Evolutionary conservation across 2,329 filamentous ascomycete species (phyloP).

Genomic region (Alternaria metachromatica): DNA sequence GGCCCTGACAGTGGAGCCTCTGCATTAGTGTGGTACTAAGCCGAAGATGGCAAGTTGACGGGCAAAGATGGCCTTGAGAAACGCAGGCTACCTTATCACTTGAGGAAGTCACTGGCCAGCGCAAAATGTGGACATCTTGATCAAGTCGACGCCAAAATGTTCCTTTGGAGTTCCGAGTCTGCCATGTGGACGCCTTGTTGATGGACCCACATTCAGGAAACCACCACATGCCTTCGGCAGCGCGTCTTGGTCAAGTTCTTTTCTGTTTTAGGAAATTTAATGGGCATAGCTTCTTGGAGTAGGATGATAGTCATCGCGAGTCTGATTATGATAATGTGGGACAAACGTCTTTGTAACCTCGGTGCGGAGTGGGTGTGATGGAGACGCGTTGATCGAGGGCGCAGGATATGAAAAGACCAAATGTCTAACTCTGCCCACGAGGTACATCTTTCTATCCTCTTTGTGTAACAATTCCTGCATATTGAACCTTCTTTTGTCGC

Average conservation of each 20-base stretch:
- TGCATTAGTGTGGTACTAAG: not conserved
- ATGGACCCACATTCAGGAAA: not conserved
- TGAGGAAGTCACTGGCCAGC: not conserved
- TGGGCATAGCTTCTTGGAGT: not conserved
- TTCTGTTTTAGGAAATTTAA: not conserved
- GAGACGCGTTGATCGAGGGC: not conserved
- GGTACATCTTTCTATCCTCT: not conserved
- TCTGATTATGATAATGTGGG: not conserved
- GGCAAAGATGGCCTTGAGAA: not conserved
- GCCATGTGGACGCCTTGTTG: not conserved
- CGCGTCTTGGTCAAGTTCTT: not conserved
- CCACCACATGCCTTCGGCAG: not conserved
- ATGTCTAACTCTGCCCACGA: not conserved
- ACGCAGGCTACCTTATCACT: not conserved
- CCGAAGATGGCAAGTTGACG: not conserved
- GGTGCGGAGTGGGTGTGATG: not conserved
- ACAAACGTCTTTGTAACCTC: not conserved
- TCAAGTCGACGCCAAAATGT: not conserved
- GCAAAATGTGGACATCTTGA: not conserved
- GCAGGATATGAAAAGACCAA: not conserved
- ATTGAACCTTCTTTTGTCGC: not conserved
- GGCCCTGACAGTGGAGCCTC: not conserved
- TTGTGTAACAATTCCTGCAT: not conserved
- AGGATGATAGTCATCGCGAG: not conserved
- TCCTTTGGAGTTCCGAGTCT: not conserved